Percentiles rank a stretch among this genome's conserved stretches.
Evolutionary conservation across 2,329 filamentous ascomycete genomes (phyloP).

Genomic region (Dactylellina sp.): DNA sequence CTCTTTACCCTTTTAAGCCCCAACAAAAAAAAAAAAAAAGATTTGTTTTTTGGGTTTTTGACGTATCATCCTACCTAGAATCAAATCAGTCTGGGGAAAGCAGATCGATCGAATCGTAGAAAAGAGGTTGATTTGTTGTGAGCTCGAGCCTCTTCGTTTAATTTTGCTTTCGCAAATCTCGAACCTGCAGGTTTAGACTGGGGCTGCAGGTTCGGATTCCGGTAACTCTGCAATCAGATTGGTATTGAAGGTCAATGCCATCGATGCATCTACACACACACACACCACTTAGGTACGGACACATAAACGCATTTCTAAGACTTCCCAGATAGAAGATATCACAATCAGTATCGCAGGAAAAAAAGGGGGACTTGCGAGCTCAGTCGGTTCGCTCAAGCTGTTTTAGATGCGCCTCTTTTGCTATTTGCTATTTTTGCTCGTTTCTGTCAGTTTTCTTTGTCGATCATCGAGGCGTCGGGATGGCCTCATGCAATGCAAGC

Average conservation of each 20-base stretch:
- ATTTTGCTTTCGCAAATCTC: neutral
- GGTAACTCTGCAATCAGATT: conserved; percentile 13
- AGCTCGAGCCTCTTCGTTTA: conserved; percentile 9
- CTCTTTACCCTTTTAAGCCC: no score
- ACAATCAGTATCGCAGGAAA: neutral
- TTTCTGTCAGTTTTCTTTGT: no score
- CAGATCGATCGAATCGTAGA: no score
- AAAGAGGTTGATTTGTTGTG: no score
- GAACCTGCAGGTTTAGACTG: no score
- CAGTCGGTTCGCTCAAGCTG: no score
- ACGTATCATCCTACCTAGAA: conserved; percentile 9
- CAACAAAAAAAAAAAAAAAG: conserved; percentile 4
- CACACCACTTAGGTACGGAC: neutral
- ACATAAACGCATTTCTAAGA: neutral
- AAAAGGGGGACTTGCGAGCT: no score
- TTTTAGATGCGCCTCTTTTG: no score
- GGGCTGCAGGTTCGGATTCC: conserved; percentile 11
- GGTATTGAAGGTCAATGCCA: conserved; percentile 3
- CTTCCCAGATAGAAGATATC: neutral
- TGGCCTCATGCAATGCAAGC: no score
- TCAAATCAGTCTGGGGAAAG: no score
- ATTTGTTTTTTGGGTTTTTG: neutral
- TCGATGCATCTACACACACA: conserved; percentile 2
- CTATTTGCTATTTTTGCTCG: no score
- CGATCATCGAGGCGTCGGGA: no score